A percentile compares a stretch with the other conserved stretches of the same genome.
Conservation (phyloP, 139 green algal genomes). For the Volvox africanus region DNA sequence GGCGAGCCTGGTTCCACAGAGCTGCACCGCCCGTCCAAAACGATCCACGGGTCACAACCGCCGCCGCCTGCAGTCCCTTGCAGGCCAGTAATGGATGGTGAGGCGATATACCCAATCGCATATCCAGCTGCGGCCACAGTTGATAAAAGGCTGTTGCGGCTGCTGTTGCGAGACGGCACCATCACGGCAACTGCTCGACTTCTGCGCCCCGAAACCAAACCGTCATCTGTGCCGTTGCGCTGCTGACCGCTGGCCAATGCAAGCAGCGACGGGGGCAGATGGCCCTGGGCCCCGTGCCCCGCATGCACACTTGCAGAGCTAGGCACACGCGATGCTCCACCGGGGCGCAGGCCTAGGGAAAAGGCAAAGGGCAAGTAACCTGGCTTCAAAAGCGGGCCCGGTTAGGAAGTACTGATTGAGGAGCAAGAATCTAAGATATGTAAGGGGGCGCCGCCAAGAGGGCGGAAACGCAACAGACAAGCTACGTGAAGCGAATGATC, state of each 20-base stretch:
- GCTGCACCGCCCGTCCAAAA: not conserved
- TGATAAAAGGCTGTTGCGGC: slow-evolving; percentile 14
- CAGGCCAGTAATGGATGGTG: not conserved
- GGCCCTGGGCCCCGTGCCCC: not conserved
- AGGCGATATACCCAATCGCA: slow-evolving; percentile 24
- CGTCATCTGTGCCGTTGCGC: not conserved
- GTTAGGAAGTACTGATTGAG: no score
- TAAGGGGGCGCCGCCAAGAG: no score
- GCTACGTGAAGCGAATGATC: no score
- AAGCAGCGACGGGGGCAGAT: not conserved
- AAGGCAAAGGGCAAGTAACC: not conserved
- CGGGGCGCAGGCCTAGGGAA: not conserved
- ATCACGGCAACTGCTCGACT: not conserved
- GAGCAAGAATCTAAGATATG: no score
- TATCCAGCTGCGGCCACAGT: not conserved
- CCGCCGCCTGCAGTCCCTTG: not conserved
- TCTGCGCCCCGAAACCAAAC: slow-evolving; percentile 9
- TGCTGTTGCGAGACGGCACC: not conserved
- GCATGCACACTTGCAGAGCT: not conserved
- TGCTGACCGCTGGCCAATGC: not conserved
- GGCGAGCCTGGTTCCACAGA: not conserved
- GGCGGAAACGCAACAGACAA: no score
- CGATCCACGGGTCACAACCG: not conserved
- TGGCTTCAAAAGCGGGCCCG: no score
- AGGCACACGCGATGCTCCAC: not conserved